Conservation (phyloP, 2,329 filamentous ascomycete species). For the Cladorrhinum sp. region DNA sequence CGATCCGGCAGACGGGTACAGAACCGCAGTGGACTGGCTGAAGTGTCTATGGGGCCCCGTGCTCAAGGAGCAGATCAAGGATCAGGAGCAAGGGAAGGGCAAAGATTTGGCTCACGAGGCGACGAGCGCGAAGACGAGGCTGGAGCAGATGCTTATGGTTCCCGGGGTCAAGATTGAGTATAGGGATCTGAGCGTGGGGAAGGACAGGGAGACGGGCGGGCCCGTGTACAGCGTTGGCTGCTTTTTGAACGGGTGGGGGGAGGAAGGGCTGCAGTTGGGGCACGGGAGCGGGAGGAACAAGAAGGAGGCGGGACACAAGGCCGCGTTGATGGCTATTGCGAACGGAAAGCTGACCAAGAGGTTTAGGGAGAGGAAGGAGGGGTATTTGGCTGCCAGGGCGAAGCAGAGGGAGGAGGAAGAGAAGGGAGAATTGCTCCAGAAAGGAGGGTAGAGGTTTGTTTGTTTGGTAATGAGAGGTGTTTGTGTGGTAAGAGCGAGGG, state of each 20-base stretch:
- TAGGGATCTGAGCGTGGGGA: conserved; percentile 52
- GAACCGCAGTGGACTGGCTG: conserved; percentile 66
- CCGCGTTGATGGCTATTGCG: conserved; percentile 60
- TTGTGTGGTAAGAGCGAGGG: too few species aligned
- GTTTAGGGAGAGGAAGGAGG: conserved; percentile 48
- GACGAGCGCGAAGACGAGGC: conserved; percentile 46
- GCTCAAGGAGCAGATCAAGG: conserved; percentile 53
- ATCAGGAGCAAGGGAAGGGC: conserved; percentile 37
- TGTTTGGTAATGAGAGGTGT: too few species aligned
- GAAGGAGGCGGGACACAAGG: conserved; percentile 65
- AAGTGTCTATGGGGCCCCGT: conserved; percentile 69
- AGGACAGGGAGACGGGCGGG: conserved; percentile 52
- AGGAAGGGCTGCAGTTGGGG: conserved; percentile 59
- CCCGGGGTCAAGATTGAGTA: conserved; percentile 61
- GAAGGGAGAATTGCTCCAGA: background rate
- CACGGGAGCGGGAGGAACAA: conserved; percentile 63
- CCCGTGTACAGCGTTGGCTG: conserved; percentile 61
- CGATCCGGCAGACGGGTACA: conserved; percentile 60
- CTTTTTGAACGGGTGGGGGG: conserved; percentile 67
- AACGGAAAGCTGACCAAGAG: conserved; percentile 62
- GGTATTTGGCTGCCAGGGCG: conserved; percentile 36
- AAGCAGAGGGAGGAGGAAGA: conserved; percentile 15
- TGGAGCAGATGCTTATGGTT: conserved; percentile 51
- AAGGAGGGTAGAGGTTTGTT: too few species aligned
- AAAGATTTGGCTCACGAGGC: conserved; percentile 16